A percentile compares a stretch with the other conserved stretches of the same genome.
phyloP scores from a whole-genome alignment of 176 grass and related monocot species.

The Phoenix dactylifera region DNA sequence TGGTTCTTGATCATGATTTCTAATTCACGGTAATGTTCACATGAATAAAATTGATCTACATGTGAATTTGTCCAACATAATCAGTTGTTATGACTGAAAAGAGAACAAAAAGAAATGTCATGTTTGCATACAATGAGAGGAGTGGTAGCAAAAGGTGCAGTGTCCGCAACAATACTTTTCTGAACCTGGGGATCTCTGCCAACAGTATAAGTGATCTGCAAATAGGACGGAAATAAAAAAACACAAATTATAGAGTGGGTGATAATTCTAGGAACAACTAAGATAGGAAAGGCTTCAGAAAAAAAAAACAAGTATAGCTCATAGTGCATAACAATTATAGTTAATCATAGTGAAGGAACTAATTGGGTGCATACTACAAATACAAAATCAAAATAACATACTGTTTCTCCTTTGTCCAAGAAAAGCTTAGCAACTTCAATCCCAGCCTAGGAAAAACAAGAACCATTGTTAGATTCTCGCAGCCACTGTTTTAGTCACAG shows the following conservation, averaged over 20 bases:
- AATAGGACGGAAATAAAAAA: constrained; percentile 1
- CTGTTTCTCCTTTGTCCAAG: constrained; percentile 86
- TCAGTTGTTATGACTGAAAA: neutral
- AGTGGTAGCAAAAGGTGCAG: constrained; percentile 44
- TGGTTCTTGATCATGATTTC: too few relatives aligned
- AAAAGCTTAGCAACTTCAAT: constrained; percentile 94
- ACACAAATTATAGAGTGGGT: too few relatives aligned
- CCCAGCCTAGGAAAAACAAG: constrained; percentile 54
- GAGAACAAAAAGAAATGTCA: neutral
- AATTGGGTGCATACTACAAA: too few relatives aligned
- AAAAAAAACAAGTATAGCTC: too few relatives aligned
- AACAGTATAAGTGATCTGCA: constrained; percentile 86
- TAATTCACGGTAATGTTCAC: too few relatives aligned
- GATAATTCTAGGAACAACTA: too few relatives aligned
- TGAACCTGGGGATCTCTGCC: constrained; percentile 62
- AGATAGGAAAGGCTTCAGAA: too few relatives aligned
- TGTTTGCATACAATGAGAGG: constrained; percentile 55
- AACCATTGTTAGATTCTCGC: constrained; percentile 3
- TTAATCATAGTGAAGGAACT: too few relatives aligned
- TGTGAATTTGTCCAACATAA: neutral
- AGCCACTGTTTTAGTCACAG: neutral
- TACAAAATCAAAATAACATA: constrained; percentile 22
- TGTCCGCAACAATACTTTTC: constrained; percentile 75
- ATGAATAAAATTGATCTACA: too few relatives aligned
- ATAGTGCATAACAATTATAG: too few relatives aligned